Conservation (phyloP, 2,329 filamentous ascomycete genomes). For the Botryotinia calthae region DNA sequence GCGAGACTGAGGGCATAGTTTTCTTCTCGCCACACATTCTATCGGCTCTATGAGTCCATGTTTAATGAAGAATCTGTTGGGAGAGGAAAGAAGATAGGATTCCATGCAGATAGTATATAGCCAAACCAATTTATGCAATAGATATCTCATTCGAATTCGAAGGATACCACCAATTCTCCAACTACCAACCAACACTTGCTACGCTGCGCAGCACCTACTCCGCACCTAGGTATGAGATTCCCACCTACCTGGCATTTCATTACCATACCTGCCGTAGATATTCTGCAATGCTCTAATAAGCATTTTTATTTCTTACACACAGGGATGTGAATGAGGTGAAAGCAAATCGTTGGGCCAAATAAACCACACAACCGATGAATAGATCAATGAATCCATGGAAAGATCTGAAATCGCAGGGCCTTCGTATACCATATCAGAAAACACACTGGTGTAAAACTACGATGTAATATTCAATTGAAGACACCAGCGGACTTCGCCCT, state of each 20-base stretch:
- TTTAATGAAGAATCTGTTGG: not conserved
- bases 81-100: not conserved
- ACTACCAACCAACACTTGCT: not conserved
- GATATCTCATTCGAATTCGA: not conserved
- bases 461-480: not conserved
- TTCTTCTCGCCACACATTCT: no score
- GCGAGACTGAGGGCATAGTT: not conserved
- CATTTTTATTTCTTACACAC: not conserved
- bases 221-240: not conserved
- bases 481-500: not conserved
- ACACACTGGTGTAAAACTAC: not conserved
- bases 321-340: not conserved
- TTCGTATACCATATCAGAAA: not conserved
- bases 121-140: not conserved
- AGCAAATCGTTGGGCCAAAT: not conserved
- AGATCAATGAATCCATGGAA: not conserved
- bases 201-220: not conserved
- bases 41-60: not conserved
- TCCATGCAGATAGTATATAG: not conserved
- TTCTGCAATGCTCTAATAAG: not conserved
- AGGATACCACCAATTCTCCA: not conserved
- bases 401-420: not conserved
- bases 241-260: not conserved
- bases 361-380: not conserved
- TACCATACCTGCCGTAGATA: not conserved